Evolutionary conservation across 2,329 filamentous ascomycete genomes (phyloP).

Genomic region (Talaromyces piceae): DNA sequence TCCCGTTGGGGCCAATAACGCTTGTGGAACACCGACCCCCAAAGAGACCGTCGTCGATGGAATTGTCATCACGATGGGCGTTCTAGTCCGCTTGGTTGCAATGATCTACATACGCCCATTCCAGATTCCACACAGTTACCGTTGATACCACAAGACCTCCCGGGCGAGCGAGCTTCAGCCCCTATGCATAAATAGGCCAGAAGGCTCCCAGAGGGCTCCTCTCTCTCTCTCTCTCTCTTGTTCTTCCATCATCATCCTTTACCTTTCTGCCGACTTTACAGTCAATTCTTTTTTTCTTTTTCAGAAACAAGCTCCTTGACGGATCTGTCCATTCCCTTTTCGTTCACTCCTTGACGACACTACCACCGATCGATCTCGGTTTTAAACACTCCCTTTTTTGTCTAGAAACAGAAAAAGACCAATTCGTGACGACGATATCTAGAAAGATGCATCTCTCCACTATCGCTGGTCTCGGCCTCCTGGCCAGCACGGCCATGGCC

Average conservation of each 20-base stretch:
- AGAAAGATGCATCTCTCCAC: conserved; percentile 9
- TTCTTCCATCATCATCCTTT: conserved; percentile 4
- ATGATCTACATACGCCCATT: neutral
- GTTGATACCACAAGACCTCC: neutral
- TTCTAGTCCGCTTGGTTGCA: conserved; percentile 1
- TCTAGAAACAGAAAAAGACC: neutral
- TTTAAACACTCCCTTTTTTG: neutral
- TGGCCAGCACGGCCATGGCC: conserved; percentile 7
- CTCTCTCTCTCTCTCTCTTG: neutral
- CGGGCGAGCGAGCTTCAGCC: neutral
- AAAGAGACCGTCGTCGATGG: neutral
- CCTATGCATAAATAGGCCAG: conserved; percentile 6
- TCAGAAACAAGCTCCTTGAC: conserved; percentile 11
- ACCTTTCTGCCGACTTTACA: neutral
- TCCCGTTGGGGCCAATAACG: neutral
- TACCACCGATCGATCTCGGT: conserved; percentile 6
- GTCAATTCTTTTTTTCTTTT: conserved; percentile 1
- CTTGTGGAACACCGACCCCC: neutral
- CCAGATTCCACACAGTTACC: neutral
- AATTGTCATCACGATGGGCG: neutral
- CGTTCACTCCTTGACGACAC: conserved; percentile 6
- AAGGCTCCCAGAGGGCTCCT: neutral
- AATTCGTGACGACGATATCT: neutral
- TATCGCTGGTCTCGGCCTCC: conserved; percentile 4
- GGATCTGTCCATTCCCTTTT: conserved; percentile 11